Evolutionary conservation across 768 basidiomycete genomes (phyloP), one percentile per base, ranked within the genome.

Genomic region (Multifurca ochricompacta): DNA sequence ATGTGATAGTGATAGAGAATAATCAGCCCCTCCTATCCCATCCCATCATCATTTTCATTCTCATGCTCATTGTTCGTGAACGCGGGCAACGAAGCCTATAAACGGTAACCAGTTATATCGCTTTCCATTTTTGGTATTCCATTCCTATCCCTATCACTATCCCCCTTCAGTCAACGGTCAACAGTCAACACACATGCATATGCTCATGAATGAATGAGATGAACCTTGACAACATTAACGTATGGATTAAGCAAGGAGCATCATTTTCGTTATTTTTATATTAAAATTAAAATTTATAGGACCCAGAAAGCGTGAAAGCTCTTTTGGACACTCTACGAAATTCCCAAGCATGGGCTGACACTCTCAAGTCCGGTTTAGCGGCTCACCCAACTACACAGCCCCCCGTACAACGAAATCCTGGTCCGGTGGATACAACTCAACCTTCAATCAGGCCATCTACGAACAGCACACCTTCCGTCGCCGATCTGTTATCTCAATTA

Each of bases 291-390:
- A 23, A 6, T 23, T 42, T 28, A 23, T 36, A 61, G 60, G 58
- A 61, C n/a, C 60, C 58, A 7, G 49, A 59, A 6, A 58, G 53
- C 2, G n/a, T 92, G 44, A 77, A 80, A 61, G 81, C 85, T 25
- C 74, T 91, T 23, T 76, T 92, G 16, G 84, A 89, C 49, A 78
- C 79, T 58, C 72, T 91, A 11, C 74, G 79, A 47, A 68, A 74
- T 3, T 90, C 88, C 3, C 74, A 79, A 61, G 84, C 81, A 21
- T 90, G 85, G 86, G 77, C 83, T 62, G 73, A 82, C 45, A 64
- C 72, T 1, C 59, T 72, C 14, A 65, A 45, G 45, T 45, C 64
- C 37, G 44, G 28, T 35, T 52, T 35, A 30, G 48, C 35, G 48
- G 35, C 32, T 21, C 36, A 49, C 16, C 23, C 53, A 43, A 48